Evolutionary conservation across 2,329 filamentous ascomycete genomes (phyloP).

Genomic region (Colletotrichum sansevieriae): DNA sequence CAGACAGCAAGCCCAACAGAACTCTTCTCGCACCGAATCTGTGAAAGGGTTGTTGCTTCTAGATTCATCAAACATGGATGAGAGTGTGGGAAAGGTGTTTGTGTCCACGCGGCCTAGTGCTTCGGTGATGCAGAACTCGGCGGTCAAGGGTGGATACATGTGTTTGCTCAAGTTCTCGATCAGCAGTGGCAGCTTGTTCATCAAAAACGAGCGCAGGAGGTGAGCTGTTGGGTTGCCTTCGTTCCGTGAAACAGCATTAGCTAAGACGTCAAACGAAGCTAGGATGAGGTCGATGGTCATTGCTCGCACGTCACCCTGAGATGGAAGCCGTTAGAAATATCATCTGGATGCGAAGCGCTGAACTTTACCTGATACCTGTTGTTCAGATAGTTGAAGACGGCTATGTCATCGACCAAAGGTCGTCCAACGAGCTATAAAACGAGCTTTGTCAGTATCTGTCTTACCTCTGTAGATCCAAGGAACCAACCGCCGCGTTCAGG

Average conservation of each 20-base stretch:
- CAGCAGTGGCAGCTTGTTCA: conserved; percentile 73
- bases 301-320: conserved; percentile 79
- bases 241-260: conserved; percentile 83
- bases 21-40: conserved; percentile 75
- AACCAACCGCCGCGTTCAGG: conserved; percentile 81
- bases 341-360: neutral
- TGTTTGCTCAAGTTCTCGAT: conserved; percentile 69
- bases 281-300: conserved; percentile 87
- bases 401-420: conserved; percentile 84
- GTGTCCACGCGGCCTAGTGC: conserved; percentile 86
- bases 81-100: conserved; percentile 75
- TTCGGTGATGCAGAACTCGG: conserved; percentile 78
- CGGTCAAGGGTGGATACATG: conserved; percentile 80
- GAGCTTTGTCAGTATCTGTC: conserved; percentile 44
- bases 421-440: conserved; percentile 79
- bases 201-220: conserved; percentile 86
- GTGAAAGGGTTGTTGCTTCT: conserved; percentile 70
- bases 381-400: conserved; percentile 83
- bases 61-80: conserved; percentile 70
- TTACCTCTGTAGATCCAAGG: neutral
- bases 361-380: conserved; percentile 81
- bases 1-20: conserved; percentile 90
- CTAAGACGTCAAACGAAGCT: conserved; percentile 89
- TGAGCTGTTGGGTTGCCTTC: conserved; percentile 72
- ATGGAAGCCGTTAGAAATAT: neutral